Base-by-base conservation (phyloP, 805 yeast genomes). In the Sugiyamaella smithiae region DNA sequence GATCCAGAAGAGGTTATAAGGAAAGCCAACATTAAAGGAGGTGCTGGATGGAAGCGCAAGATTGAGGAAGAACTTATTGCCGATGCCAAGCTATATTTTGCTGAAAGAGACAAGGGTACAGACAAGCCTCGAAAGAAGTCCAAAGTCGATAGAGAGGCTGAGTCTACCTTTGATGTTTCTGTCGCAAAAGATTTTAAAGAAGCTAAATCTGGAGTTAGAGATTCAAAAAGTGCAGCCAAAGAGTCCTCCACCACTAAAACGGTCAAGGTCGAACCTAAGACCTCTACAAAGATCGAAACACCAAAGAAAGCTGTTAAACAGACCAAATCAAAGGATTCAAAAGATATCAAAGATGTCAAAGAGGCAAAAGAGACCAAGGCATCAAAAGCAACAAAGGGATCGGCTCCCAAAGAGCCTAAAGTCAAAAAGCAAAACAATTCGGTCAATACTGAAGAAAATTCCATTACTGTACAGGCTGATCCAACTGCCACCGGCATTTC, bases 1-100 rank as follows among this genome's bases (percentile, higher is more conserved):
- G 81, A 80, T 28, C 96, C 96, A 0, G 57, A 67, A 20, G 88
- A 82, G 46, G 81, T 87, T 0, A 66, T 80, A 37, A 78, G 73
- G 61, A 79, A 77, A 50, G 51, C 47, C 67, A 83, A 58, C 68
- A 79, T 46, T 33, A 46, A 50, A 40, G 75, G 80, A 11, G 75
- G 77, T 17, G 74, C 73, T 31, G 78, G 78, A 16, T 79, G 82
- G 82, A 78, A 75, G 55, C 75, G 76, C 54, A 75, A 73, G 48
- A 65, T 85, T 1, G 97, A 90, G 55, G 71, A 75, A 51, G 97
- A 69, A 46, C 59, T 69, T 28, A 63, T 81, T 0, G 74, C 73
- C 28, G 97, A 89, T 65, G 70, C 65, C 0, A 45, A 49, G 9
- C 54, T 62, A 8, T 61, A 62, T 17, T 19, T 52, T 16, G 56